Evolutionary conservation across 2,329 filamentous ascomycete genomes (phyloP).

Genomic region (Raffaelea arxii): DNA sequence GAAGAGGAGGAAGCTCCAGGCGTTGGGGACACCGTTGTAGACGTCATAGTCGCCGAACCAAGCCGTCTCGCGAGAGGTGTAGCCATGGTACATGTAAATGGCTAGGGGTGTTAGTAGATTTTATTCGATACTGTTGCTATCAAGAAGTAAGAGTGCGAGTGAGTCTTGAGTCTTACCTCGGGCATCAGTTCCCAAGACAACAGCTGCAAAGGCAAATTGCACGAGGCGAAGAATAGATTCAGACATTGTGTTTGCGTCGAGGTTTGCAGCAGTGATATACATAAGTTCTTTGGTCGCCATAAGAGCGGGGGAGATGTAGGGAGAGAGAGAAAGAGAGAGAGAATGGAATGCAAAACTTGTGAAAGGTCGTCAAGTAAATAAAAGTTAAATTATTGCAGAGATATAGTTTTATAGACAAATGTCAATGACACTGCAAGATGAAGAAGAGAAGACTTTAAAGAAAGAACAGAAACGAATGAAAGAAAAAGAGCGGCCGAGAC

Average conservation of each 20-base stretch:
- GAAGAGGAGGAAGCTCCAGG: constrained; percentile 4
- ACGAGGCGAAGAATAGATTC: not conserved
- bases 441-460: no score
- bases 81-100: not conserved
- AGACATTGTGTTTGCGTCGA: not conserved
- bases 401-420: no score
- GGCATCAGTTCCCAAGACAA: not conserved
- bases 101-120: constrained; percentile 6
- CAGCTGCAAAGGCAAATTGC: not conserved
- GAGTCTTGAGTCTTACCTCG: constrained; percentile 2
- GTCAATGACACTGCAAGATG: no score
- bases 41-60: not conserved
- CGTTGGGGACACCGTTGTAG: constrained; percentile 1
- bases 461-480: no score
- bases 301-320: no score
- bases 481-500: no score
- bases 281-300: no score
- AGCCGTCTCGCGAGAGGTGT: not conserved
- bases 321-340: no score
- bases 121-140: not conserved
- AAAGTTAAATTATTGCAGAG: no score
- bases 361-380: no score
- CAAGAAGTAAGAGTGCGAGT: not conserved
- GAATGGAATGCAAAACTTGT: no score
- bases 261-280: not conserved